Evolutionary conservation across 768 basidiomycete genomes (phyloP).

Genomic region (Zangia roseola): DNA sequence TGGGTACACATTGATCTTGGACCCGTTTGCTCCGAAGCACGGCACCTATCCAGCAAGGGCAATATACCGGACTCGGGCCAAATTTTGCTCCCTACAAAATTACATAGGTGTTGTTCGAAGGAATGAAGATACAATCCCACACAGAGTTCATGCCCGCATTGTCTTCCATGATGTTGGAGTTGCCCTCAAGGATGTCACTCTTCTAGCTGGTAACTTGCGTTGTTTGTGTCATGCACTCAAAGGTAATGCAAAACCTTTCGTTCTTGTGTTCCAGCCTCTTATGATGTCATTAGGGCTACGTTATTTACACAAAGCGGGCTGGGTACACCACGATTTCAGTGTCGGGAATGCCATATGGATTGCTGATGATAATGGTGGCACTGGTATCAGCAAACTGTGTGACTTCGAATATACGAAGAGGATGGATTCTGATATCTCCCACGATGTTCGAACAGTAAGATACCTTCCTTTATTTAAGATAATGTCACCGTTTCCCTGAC

Average conservation of each 20-base stretch:
- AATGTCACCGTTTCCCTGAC: too few relatives aligned
- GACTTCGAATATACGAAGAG: conserved; percentile 15
- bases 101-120: too few relatives aligned
- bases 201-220: background rate
- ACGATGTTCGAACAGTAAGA: conserved; percentile 10
- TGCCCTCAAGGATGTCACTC: background rate
- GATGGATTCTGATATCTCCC: background rate
- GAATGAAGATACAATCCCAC: background rate
- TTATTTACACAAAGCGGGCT: conserved; percentile 5
- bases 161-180: background rate
- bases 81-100: too few relatives aligned
- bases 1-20: background rate
- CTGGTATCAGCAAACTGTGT: conserved; percentile 5
- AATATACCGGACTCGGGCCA: background rate
- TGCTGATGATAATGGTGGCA: too few relatives aligned
- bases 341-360: background rate
- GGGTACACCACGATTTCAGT: conserved; percentile 10
- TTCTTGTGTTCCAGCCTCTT: background rate
- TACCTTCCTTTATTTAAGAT: too few relatives aligned
- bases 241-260: background rate
- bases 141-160: background rate
- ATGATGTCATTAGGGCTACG: background rate
- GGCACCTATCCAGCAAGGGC: background rate
- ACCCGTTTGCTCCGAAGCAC: background rate
- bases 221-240: background rate